Evolutionary conservation across 2,329 filamentous ascomycete species (phyloP), one percentile per base, ranked within the genome.

Genomic region (Sporothrix brasiliensis): DNA sequence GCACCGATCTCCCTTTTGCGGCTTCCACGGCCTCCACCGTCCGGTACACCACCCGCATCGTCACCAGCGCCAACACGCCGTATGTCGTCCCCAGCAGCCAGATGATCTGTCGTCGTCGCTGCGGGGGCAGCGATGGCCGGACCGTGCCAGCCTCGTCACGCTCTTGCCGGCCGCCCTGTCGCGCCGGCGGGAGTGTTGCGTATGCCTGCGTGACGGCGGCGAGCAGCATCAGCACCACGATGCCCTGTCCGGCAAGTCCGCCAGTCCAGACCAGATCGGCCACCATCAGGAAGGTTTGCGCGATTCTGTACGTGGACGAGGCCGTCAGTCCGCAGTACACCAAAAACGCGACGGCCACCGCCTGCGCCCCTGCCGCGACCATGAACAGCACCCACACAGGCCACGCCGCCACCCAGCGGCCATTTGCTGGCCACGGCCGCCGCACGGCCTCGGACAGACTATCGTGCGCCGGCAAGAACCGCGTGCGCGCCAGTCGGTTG

Each of bases 41-140:
- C 13, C 58, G 58, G 21, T 63, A 67, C 4, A 67, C 34, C 2
- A 50, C 16, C 24, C 61, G 61, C 61, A 53, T 50, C 49, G 52
- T n/a, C n/a, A 68, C 19, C n/a, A 68, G 50, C 16, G 66, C 66
- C 11, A 56, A 21, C 14, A 54, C 66, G 4, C 30, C 50, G 50
- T 68, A 68, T n/a, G 44, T 68, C 30, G 66, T 47, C 50, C 21
- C 21, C 30, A 68, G 34, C 34, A 68, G 50, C 66, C 66, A 56
- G n/a, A 68, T 34, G 9, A 68, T 16, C 34, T 56, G 66, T 7
- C 24, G 21, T 10, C 66, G 34, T 4, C 66, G 34, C 11, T 24
- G 30, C 21, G 66, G 66, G 13, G 50, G 66, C 11, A 56, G 39
- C 4, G 66, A 68, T 4, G 34, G 52, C n/a, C 34, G 30, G 11